Conservation (phyloP, 1,284 basidiomycete genomes). For the Afroboletus lepidellus region DNA sequence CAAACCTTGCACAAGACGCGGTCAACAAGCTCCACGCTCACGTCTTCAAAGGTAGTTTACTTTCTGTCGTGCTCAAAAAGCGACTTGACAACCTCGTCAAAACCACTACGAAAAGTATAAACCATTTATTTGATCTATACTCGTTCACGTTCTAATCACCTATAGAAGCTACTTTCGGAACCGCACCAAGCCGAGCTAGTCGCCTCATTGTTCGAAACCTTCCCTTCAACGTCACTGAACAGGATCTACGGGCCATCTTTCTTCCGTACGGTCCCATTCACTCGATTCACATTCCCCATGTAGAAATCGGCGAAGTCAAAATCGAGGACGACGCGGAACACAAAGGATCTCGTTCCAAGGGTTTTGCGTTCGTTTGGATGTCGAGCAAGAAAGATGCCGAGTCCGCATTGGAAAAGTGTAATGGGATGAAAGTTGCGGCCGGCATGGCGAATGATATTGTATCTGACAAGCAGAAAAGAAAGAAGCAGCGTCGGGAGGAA, state of each 20-base stretch:
- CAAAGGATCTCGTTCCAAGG: constrained; percentile 52
- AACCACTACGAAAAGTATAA: constrained; percentile 35
- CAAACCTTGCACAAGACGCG: constrained; percentile 71
- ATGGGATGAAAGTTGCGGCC: constrained; percentile 71
- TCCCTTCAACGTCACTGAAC: constrained; percentile 78
- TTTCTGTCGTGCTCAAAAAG: constrained; percentile 91
- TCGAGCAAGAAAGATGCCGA: constrained; percentile 85
- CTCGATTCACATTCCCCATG: constrained; percentile 77
- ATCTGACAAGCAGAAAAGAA: constrained; percentile 75
- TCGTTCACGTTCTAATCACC: constrained; percentile 16
- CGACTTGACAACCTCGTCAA: constrained; percentile 71
- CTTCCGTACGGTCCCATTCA: constrained; percentile 87
- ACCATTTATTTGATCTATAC: background rate
- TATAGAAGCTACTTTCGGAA: constrained; percentile 19
- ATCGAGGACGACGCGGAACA: constrained; percentile 30
- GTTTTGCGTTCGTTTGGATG: constrained; percentile 98
- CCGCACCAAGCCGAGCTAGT: constrained; percentile 58
- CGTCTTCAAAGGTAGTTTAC: constrained; percentile 85
- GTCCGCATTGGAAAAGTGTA: constrained; percentile 79
- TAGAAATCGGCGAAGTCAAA: constrained; percentile 20
- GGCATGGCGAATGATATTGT: constrained; percentile 68
- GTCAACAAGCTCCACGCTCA: constrained; percentile 88
- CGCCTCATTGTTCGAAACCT: constrained; percentile 92
- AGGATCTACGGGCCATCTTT: constrained; percentile 87
- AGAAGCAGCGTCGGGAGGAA: constrained; percentile 61